phyloP scores from a whole-genome alignment of 148 eudicot species.

The Rhododendron mucronatum region DNA sequence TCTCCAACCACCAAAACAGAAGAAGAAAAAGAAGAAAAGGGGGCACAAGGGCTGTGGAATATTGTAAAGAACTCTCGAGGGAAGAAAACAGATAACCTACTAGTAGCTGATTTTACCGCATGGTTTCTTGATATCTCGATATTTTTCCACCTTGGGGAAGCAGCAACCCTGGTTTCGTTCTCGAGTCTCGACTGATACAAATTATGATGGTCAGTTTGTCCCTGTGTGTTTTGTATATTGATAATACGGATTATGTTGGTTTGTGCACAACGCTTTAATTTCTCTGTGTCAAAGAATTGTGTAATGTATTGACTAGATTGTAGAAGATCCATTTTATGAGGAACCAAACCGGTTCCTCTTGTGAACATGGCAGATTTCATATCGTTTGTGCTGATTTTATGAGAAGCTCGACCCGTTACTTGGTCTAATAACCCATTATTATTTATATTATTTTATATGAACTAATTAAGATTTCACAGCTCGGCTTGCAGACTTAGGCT shows the following conservation, averaged over 20 bases:
- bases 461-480: background rate
- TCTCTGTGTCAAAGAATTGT: constrained; percentile 2
- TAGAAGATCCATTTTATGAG: background rate
- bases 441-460: no score
- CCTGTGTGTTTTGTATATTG: constrained; percentile 14
- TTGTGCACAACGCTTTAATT: background rate
- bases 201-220: constrained; percentile 2
- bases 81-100: constrained; percentile 8
- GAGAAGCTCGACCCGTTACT: background rate
- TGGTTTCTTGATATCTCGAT: background rate
- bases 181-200: constrained; percentile 11
- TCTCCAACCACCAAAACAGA: constrained; percentile 85
- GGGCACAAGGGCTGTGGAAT: constrained; percentile 73
- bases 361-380: background rate
- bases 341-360: constrained; percentile 6
- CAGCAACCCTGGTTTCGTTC: constrained; percentile 6
- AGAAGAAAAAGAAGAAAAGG: constrained; percentile 82
- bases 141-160: constrained; percentile 10
- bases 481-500: background rate
- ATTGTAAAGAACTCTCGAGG: constrained; percentile 26
- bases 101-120: constrained; percentile 1
- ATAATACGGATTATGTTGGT: constrained; percentile 10
- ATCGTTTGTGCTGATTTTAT: background rate
- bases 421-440: background rate
- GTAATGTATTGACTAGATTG: constrained; percentile 13